Evolutionary conservation across 805 yeast species (phyloP).

Genomic region (Ascoidea asiatica): DNA sequence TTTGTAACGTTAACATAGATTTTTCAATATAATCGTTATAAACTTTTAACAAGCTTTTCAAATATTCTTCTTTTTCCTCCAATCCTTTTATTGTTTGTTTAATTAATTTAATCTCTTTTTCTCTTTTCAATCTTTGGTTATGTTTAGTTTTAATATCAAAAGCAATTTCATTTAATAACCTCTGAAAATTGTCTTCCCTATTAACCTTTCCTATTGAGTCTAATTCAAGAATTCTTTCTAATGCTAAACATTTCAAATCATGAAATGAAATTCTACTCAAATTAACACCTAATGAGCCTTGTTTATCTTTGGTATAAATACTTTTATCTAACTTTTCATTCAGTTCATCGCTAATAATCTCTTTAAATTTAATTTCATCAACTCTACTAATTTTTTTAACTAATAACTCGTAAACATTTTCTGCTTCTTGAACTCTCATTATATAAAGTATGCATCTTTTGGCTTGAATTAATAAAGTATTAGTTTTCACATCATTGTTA

Average conservation of each 20-base stretch:
- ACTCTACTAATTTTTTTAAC: slow-evolving; percentile 50
- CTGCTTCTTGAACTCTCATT: slow-evolving; percentile 64
- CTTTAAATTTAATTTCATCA: slow-evolving; percentile 55
- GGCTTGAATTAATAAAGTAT: slow-evolving; percentile 53
- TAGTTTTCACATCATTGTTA: slow-evolving; percentile 39
- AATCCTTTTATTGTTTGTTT: slow-evolving; percentile 20
- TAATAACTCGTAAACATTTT: slow-evolving; percentile 53
- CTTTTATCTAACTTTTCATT: slow-evolving; percentile 21
- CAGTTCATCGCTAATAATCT: slow-evolving; percentile 37
- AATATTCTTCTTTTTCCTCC: slow-evolving; percentile 22
- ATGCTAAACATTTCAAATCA: slow-evolving; percentile 61
- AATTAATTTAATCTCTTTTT: slow-evolving; percentile 19
- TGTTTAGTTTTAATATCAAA: slow-evolving; percentile 45
- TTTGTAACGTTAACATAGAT: slow-evolving; percentile 27
- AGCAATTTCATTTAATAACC: slow-evolving; percentile 70
- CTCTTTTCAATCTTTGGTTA: slow-evolving; percentile 20
- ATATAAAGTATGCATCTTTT: slow-evolving; percentile 73
- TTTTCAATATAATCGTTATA: slow-evolving; percentile 30
- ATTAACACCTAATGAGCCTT: slow-evolving; percentile 33
- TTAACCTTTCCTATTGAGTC: slow-evolving; percentile 55
- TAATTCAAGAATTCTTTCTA: slow-evolving; percentile 63
- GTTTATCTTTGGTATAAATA: slow-evolving; percentile 26
- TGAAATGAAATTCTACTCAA: slow-evolving; percentile 42
- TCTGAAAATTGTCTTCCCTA: slow-evolving; percentile 63
- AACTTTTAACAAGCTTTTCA: slow-evolving; percentile 22